A percentile compares a stretch with the other conserved stretches of the same genome.
These are phyloP conservation scores for Hirsutella thompsonii DNA, from an alignment of 2,329 filamentous ascomycete species.

Conservation along the genomic window DNA sequence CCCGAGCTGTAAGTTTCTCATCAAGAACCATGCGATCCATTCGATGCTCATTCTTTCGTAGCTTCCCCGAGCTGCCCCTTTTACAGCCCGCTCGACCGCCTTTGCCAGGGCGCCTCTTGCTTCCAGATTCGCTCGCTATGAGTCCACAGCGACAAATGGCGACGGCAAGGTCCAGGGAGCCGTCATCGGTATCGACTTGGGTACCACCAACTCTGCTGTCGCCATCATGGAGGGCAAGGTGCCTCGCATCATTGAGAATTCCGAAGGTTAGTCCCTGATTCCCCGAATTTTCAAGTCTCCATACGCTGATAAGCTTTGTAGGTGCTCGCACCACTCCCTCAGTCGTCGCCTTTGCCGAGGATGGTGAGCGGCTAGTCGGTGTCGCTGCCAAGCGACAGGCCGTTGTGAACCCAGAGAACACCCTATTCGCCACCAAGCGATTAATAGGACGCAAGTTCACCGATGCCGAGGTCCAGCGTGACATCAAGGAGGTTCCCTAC, in stretches of 20 bases:
- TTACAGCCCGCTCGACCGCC: slow-evolving; percentile 54
- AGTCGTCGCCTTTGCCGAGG: slow-evolving; percentile 88
- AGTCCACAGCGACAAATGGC: slow-evolving; percentile 41
- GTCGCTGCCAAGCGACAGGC: slow-evolving; percentile 96
- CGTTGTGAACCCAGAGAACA: slow-evolving; percentile 97
- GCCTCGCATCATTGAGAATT: slow-evolving; percentile 94
- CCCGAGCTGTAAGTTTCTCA: slow-evolving; percentile 55
- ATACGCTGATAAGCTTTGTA: slow-evolving; percentile 3
- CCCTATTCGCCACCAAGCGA: slow-evolving; percentile 95
- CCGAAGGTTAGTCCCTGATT: slow-evolving; percentile 53
- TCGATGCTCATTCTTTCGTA: slow-evolving; percentile 18
- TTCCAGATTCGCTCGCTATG: slow-evolving; percentile 65
- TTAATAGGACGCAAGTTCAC: slow-evolving; percentile 96
- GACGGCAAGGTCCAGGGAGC: slow-evolving; percentile 79
- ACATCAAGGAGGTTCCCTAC: slow-evolving; percentile 96
- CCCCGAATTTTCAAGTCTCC: not conserved
- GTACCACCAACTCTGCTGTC: slow-evolving; percentile 95
- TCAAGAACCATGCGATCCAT: not conserved
- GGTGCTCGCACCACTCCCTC: slow-evolving; percentile 44
- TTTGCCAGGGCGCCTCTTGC: slow-evolving; percentile 57
- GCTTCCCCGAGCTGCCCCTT: slow-evolving; percentile 66
- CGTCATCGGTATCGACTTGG: slow-evolving; percentile 97
- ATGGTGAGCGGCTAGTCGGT: slow-evolving; percentile 92
- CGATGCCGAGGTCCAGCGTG: slow-evolving; percentile 85
- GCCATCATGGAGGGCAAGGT: slow-evolving; percentile 95